Percentiles rank a stretch among this genome's conserved stretches.
Evolutionary conservation across 257 asterid species (phyloP).

Genomic region (Anisodus tanguticus): DNA sequence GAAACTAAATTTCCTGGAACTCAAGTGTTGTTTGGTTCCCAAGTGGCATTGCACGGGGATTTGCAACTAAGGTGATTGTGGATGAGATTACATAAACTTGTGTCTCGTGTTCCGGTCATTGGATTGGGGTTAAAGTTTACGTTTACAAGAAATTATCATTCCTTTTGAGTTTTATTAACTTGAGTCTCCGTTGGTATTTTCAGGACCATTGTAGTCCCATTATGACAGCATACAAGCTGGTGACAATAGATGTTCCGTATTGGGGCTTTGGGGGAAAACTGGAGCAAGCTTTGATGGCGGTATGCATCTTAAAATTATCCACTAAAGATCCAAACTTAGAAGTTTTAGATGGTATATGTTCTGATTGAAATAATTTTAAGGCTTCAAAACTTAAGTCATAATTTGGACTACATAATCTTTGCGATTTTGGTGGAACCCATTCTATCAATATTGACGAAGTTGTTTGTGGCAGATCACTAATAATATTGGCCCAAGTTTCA

Average conservation of each 20-base stretch:
- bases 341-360: not conserved
- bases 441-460: not conserved
- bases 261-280: constrained; percentile 87
- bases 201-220: constrained; percentile 82
- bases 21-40: not conserved
- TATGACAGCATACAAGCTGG: constrained; percentile 89
- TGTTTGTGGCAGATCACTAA: not conserved
- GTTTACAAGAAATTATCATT: too few relatives aligned
- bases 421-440: not conserved
- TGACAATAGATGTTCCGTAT: constrained; percentile 77
- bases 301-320: constrained; percentile 40
- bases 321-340: not conserved
- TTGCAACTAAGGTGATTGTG: not conserved
- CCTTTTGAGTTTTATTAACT: not conserved
- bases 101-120: too few relatives aligned
- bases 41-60: not conserved
- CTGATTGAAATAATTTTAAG: not conserved
- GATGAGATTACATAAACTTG: too few relatives aligned
- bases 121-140: too few relatives aligned
- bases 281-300: constrained; percentile 80
- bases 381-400: not conserved
- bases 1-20: not conserved
- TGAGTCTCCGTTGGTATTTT: constrained; percentile 22
- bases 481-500: not conserved
- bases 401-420: not conserved